Conservation (phyloP, 306 rosid species). For the Adenanthera pavonina region DNA sequence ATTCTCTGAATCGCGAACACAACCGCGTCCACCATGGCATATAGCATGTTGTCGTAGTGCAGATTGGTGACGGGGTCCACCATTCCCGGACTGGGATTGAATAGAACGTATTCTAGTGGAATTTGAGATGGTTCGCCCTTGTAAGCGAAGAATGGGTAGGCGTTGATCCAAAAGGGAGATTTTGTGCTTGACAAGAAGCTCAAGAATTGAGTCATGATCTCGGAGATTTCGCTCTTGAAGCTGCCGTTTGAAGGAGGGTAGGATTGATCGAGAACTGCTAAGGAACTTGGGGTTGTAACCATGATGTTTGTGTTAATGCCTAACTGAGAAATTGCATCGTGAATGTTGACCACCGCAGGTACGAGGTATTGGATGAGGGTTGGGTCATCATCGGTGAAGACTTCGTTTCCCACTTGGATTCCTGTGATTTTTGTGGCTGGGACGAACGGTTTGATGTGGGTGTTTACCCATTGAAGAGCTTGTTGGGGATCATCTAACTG, state of each 20-base stretch:
- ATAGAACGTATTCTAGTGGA: conserved; percentile 72
- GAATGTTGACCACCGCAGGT: conserved; percentile 81
- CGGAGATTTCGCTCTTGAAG: conserved; percentile 67
- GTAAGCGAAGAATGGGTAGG: conserved; percentile 91
- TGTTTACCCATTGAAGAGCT: conserved; percentile 85
- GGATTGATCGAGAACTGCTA: conserved; percentile 76
- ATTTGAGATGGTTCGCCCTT: conserved; percentile 63
- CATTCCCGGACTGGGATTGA: conserved; percentile 74
- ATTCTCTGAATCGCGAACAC: conserved; percentile 71
- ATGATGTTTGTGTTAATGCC: conserved; percentile 64
- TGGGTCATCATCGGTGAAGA: conserved; percentile 64
- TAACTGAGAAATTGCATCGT: conserved; percentile 62
- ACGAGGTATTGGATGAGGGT: conserved; percentile 61
- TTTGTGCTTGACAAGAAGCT: conserved; percentile 71
- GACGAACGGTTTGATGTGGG: conserved; percentile 75
- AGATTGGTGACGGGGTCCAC: conserved; percentile 76
- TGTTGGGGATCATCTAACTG: conserved; percentile 76
- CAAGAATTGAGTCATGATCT: conserved; percentile 63
- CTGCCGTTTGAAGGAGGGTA: conserved; percentile 96
- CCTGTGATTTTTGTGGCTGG: conserved; percentile 82
- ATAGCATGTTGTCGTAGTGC: conserved; percentile 89
- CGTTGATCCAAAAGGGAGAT: conserved; percentile 94
- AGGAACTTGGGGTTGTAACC: conserved; percentile 81
- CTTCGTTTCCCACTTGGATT: conserved; percentile 91
- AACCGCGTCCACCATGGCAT: conserved; percentile 93